These are phyloP conservation scores for Sporodiniella umbellata DNA, from an alignment of 371 early-diverging fungal species.

Conservation along the genomic window DNA sequence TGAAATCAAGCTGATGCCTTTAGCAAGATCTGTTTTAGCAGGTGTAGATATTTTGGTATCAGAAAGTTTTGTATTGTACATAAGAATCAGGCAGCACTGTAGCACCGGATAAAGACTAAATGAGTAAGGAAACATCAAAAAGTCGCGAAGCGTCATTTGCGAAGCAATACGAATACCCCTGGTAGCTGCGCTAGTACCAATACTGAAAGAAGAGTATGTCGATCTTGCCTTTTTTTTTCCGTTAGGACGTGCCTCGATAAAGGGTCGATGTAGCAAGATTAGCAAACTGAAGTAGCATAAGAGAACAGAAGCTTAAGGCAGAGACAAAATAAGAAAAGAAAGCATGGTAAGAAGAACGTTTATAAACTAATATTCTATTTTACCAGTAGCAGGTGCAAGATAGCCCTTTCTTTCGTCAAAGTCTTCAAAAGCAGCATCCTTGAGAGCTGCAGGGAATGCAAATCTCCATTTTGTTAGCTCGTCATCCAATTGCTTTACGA, in stretches of 20 bases:
- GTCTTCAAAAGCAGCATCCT: conserved; percentile 30
- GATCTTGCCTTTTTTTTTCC: conserved; percentile 23
- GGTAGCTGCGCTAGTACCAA: conserved; percentile 45
- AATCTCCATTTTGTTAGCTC: conserved; percentile 46
- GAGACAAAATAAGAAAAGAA: not conserved
- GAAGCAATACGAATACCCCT: conserved; percentile 38
- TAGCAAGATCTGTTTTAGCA: conserved; percentile 36
- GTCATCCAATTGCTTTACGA: conserved; percentile 40
- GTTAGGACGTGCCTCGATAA: conserved; percentile 28
- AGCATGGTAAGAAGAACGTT: not conserved
- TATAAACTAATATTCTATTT: not conserved
- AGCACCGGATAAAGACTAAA: conserved; percentile 44
- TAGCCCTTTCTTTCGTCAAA: conserved; percentile 35
- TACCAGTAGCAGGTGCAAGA: conserved; percentile 42
- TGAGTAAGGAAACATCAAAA: conserved; percentile 42
- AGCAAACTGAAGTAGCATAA: conserved; percentile 39
- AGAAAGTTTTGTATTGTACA: conserved; percentile 41
- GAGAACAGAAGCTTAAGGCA: conserved; percentile 26
- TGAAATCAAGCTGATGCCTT: conserved; percentile 27
- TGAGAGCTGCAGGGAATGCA: conserved; percentile 34
- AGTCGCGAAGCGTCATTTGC: conserved; percentile 32
- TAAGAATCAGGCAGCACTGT: conserved; percentile 43
- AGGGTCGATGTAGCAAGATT: conserved; percentile 45
- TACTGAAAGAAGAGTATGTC: conserved; percentile 38
- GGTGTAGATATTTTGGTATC: conserved; percentile 31